phyloP scores from a whole-genome alignment of 257 asterid genomes.

The Mentha longifolia region DNA sequence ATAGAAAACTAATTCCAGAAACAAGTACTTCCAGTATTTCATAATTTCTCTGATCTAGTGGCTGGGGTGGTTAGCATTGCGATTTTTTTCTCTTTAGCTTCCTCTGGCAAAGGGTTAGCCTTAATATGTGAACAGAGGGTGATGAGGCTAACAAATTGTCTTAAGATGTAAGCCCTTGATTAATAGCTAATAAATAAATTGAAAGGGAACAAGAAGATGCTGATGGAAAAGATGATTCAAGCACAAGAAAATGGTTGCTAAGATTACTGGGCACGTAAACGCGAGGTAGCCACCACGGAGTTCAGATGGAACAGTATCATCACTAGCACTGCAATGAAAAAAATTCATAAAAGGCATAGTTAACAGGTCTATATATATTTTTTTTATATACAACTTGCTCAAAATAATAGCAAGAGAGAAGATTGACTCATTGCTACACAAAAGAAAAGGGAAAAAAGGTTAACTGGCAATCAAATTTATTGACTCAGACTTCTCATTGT shows the following conservation, averaged over 20 bases:
- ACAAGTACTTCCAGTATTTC: conserved; percentile 15
- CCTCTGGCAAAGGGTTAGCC: not conserved
- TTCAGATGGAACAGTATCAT: conserved; percentile 71
- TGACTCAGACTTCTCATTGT: conserved; percentile 12
- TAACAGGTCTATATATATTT: not conserved
- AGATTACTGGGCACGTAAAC: conserved; percentile 67
- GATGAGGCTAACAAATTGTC: not conserved
- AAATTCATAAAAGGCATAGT: conserved; percentile 24
- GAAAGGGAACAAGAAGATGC: not conserved
- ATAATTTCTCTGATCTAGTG: conserved; percentile 14
- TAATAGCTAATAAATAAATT: conserved; percentile 1
- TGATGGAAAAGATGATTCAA: conserved; percentile 28
- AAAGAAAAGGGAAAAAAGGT: not conserved
- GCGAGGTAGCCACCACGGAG: conserved; percentile 89
- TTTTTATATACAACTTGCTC: not conserved
- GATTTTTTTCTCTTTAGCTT: conserved; percentile 2
- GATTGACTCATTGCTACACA: conserved; percentile 3
- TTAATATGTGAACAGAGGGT: not conserved
- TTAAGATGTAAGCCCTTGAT: conserved; percentile 14
- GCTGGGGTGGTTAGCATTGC: not conserved
- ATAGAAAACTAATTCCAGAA: not conserved
- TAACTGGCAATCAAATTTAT: conserved; percentile 2
- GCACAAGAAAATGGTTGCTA: conserved; percentile 23
- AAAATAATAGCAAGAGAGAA: conserved; percentile 14
- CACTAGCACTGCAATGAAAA: conserved; percentile 63